phyloP scores from a whole-genome alignment of 2,329 filamentous ascomycete genomes.

The Colletotrichum sublineola region DNA sequence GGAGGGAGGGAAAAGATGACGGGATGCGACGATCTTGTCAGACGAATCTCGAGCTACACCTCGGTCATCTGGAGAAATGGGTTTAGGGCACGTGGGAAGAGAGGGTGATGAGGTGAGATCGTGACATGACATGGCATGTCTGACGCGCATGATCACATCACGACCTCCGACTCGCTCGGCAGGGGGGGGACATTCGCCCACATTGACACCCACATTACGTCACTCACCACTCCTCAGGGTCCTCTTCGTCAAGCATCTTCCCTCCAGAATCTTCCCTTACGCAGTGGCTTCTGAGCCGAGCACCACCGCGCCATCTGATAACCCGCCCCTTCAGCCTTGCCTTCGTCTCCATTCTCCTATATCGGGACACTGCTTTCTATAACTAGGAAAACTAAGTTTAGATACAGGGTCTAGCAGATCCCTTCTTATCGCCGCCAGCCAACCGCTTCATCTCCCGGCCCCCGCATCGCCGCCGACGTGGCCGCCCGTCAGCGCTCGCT shows the following conservation, averaged over 20 bases:
- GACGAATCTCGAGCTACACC: background rate
- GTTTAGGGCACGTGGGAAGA: background rate
- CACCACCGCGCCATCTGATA: background rate
- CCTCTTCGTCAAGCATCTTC: conserved; percentile 24
- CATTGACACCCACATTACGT: conserved; percentile 37
- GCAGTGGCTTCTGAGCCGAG: background rate
- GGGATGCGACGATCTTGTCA: background rate
- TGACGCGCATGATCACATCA: conserved; percentile 35
- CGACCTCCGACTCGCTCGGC: conserved; percentile 25
- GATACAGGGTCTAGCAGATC: background rate
- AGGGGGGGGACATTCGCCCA: conserved; percentile 19
- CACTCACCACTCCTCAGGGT: conserved; percentile 19
- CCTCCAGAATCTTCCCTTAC: conserved; percentile 28
- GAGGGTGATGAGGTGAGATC: conserved; percentile 22
- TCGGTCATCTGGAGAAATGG: background rate
- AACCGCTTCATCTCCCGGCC: conserved; percentile 9
- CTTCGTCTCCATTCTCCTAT: background rate
- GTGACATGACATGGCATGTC: conserved; percentile 11
- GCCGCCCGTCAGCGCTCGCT: conserved; percentile 7
- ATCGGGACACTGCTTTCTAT: too few relatives aligned
- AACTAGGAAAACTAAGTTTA: background rate
- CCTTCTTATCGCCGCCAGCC: background rate
- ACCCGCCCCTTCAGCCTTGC: background rate
- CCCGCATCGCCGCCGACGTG: conserved; percentile 7
- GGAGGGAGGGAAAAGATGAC: too few relatives aligned